A percentile compares a stretch with the other conserved stretches of the same genome.
These are phyloP conservation scores for Hysterium pulicare DNA, from an alignment of 2,329 filamentous ascomycete species.

Conservation along the genomic window DNA sequence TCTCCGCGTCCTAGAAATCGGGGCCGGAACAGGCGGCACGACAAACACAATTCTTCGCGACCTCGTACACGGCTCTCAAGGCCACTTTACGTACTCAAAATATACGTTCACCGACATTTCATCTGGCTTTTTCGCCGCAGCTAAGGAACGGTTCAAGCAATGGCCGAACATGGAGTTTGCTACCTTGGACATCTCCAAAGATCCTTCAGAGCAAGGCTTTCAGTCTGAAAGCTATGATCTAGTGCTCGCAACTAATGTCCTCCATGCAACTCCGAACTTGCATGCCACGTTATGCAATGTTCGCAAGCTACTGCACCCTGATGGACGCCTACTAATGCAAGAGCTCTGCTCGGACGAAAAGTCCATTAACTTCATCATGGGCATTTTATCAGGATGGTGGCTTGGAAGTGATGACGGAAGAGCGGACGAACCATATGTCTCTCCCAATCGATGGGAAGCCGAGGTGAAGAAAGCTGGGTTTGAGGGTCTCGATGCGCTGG, in stretches of 20 bases:
- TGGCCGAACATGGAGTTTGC: constrained; percentile 5
- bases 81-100: background rate
- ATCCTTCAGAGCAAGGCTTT: constrained; percentile 10
- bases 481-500: constrained; percentile 15
- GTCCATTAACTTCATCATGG: constrained; percentile 25
- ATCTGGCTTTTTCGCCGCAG: constrained; percentile 1
- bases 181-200: constrained; percentile 9
- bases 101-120: constrained; percentile 13
- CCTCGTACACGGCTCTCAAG: background rate
- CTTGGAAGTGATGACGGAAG: constrained; percentile 25
- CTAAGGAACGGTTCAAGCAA: constrained; percentile 6
- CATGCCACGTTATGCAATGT: constrained; percentile 8
- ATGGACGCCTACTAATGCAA: constrained; percentile 43
- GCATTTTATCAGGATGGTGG: constrained; percentile 38
- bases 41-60: constrained; percentile 5
- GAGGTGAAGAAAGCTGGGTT: constrained; percentile 32
- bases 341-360: constrained; percentile 33
- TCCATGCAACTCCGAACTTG: constrained; percentile 9
- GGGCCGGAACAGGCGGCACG: constrained; percentile 7
- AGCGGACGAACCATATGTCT: constrained; percentile 22
- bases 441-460: constrained; percentile 26
- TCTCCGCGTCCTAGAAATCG: constrained; percentile 11
- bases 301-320: constrained; percentile 24
- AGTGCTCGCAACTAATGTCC: constrained; percentile 13
- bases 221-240: constrained; percentile 11